A percentile compares a stretch with the other conserved stretches of the same genome.
phyloP scores from a whole-genome alignment of 352 stramenopile genomes.

The Phytophthora agathidicida region DNA sequence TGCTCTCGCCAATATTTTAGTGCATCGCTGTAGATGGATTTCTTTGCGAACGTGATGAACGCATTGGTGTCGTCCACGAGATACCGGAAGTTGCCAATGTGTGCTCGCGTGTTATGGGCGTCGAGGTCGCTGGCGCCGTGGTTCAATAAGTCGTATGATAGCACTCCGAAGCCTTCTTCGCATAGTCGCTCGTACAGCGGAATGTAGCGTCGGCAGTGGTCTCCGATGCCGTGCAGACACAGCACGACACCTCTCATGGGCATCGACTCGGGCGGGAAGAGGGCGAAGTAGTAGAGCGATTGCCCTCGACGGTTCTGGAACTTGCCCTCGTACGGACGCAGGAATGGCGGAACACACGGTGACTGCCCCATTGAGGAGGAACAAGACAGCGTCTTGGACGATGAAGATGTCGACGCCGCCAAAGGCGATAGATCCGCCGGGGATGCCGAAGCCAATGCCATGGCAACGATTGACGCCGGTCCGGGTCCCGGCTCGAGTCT shows the following conservation, averaged over 20 bases:
- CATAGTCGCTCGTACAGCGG: slow-evolving; percentile 53
- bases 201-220: slow-evolving; percentile 55
- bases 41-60: slow-evolving; percentile 44
- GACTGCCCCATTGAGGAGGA: slow-evolving; percentile 15
- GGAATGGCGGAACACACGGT: slow-evolving; percentile 24
- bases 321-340: slow-evolving; percentile 37
- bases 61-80: slow-evolving; percentile 47
- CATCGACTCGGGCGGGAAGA: slow-evolving; percentile 44
- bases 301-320: slow-evolving; percentile 50
- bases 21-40: slow-evolving; percentile 22
- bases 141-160: slow-evolving; percentile 58
- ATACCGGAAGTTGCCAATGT: slow-evolving; percentile 37
- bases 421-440: slow-evolving; percentile 12
- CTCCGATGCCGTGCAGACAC: slow-evolving; percentile 59
- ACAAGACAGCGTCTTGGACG: slow-evolving; percentile 19
- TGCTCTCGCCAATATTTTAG: slow-evolving; percentile 36
- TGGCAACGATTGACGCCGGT: slow-evolving; percentile 24
- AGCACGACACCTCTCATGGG: slow-evolving; percentile 51
- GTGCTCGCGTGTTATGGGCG: slow-evolving; percentile 29
- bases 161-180: slow-evolving; percentile 48
- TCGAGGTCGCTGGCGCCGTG: slow-evolving; percentile 54
- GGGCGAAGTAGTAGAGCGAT: slow-evolving; percentile 50
- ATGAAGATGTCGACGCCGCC: slow-evolving; percentile 16
- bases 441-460: slow-evolving; percentile 28
- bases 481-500: slow-evolving; percentile 16